Evolutionary conservation across 768 basidiomycete species (phyloP).

Genomic region (Collybia sp.): DNA sequence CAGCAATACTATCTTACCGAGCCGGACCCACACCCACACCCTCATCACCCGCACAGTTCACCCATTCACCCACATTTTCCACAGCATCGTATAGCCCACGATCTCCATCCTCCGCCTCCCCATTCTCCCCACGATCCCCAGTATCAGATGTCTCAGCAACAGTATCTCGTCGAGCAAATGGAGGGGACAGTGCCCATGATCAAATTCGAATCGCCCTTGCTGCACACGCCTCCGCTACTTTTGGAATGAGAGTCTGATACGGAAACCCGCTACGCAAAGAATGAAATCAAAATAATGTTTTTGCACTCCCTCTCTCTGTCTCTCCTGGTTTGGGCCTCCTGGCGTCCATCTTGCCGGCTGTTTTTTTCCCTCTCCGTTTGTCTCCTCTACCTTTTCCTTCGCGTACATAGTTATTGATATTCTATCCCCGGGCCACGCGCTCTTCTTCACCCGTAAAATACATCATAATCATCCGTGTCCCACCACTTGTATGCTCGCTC

Average conservation of each 20-base stretch:
- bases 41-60: slow-evolving; percentile 4
- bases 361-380: background rate
- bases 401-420: background rate
- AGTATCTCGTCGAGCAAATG: slow-evolving; percentile 14
- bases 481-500: too few relatives aligned
- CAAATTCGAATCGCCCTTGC: slow-evolving; percentile 41
- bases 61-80: slow-evolving; percentile 8
- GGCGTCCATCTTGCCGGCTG: too few relatives aligned
- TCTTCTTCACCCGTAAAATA: too few relatives aligned
- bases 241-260: slow-evolving; percentile 43
- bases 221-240: slow-evolving; percentile 40
- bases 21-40: slow-evolving; percentile 18
- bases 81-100: slow-evolving; percentile 18
- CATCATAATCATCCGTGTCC: too few relatives aligned
- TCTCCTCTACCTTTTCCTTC: background rate
- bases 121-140: slow-evolving; percentile 11
- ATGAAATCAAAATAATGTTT: background rate
- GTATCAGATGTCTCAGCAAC: slow-evolving; percentile 7
- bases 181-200: slow-evolving; percentile 16
- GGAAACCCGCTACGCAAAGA: background rate
- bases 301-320: background rate
- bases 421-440: too few relatives aligned
- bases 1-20: slow-evolving; percentile 26
- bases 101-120: slow-evolving; percentile 7
- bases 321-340: background rate